These are phyloP conservation scores for Nicotiana noctiflora DNA, from an alignment of 257 asterid genomes.

Conservation along the genomic window DNA sequence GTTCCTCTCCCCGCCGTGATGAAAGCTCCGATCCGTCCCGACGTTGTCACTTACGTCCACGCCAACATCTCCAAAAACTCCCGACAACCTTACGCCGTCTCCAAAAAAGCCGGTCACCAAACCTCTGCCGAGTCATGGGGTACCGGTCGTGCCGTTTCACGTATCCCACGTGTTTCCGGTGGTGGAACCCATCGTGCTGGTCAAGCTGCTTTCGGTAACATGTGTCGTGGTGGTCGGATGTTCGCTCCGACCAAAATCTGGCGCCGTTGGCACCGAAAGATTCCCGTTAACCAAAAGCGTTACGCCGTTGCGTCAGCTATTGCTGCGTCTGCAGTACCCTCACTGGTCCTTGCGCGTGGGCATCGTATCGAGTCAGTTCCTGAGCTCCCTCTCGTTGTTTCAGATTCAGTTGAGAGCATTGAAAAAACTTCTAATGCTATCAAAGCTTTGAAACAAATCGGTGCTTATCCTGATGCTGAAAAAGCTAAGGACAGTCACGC, in stretches of 20 bases:
- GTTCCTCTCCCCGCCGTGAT: conserved; percentile 62
- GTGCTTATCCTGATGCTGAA: conserved; percentile 62
- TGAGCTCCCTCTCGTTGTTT: conserved; percentile 62
- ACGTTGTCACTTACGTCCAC: conserved; percentile 53
- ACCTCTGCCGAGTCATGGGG: conserved; percentile 96
- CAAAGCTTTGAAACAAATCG: conserved; percentile 49
- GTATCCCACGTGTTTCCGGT: no score
- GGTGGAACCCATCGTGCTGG: no score
- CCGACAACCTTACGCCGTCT: conserved; percentile 71
- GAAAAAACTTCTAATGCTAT: conserved; percentile 72
- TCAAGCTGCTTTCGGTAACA: no score
- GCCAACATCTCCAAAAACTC: conserved; percentile 56
- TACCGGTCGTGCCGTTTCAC: no score
- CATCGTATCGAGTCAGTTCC: conserved; percentile 67
- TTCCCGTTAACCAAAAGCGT: conserved; percentile 66
- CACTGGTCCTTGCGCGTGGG: conserved; percentile 69
- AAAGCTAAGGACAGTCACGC: conserved; percentile 66
- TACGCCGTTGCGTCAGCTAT: conserved; percentile 71
- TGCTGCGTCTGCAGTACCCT: conserved; percentile 68
- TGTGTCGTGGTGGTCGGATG: no score
- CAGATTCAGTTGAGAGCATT: conserved; percentile 53
- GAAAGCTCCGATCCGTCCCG: conserved; percentile 72
- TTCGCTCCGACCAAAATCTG: no score
- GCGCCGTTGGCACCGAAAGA: no score
- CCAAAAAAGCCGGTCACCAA: conserved; percentile 77